phyloP scores from a whole-genome alignment of 176 grass and related monocot genomes.

The Coix lacrymajobi region DNA sequence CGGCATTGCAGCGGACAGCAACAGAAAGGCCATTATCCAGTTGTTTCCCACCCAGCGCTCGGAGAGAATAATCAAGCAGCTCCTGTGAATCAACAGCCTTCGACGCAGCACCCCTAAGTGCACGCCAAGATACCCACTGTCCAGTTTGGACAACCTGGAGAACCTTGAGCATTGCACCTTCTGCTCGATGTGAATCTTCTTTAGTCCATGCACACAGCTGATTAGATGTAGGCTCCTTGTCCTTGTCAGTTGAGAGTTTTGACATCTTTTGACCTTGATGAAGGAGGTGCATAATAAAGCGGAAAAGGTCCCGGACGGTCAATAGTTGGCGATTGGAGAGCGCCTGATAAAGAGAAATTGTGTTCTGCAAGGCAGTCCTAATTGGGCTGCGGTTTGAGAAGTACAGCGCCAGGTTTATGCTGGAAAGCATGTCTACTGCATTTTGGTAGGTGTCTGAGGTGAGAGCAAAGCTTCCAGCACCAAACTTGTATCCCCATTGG shows the following conservation, averaged over 20 bases:
- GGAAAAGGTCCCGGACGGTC: slow-evolving; percentile 65
- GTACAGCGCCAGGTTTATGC: slow-evolving; percentile 51
- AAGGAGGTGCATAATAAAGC: slow-evolving; percentile 51
- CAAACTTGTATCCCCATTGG: slow-evolving; percentile 94
- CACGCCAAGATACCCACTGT: slow-evolving; percentile 78
- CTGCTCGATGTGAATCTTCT: slow-evolving; percentile 39
- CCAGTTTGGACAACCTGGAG: slow-evolving; percentile 48
- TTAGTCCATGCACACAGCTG: slow-evolving; percentile 43
- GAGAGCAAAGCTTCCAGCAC: slow-evolving; percentile 83
- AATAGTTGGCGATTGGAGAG: slow-evolving; percentile 52
- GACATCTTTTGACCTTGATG: slow-evolving; percentile 38
- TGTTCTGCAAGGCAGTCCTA: slow-evolving; percentile 60
- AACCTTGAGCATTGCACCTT: slow-evolving; percentile 66
- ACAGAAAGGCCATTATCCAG: slow-evolving; percentile 54
- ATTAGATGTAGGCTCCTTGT: slow-evolving; percentile 8
- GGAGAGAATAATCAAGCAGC: slow-evolving; percentile 72
- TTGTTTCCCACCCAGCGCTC: slow-evolving; percentile 49
- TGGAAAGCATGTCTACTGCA: slow-evolving; percentile 70
- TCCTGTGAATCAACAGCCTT: slow-evolving; percentile 55
- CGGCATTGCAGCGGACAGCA: slow-evolving; percentile 64
- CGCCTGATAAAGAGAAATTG: slow-evolving; percentile 65
- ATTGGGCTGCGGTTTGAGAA: slow-evolving; percentile 37
- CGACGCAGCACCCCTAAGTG: slow-evolving; percentile 65
- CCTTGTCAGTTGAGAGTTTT: slow-evolving; percentile 4
- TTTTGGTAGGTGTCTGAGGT: slow-evolving; percentile 57